Conservation (phyloP, 2,329 filamentous ascomycete genomes). For the Colletotrichum incanum region DNA sequence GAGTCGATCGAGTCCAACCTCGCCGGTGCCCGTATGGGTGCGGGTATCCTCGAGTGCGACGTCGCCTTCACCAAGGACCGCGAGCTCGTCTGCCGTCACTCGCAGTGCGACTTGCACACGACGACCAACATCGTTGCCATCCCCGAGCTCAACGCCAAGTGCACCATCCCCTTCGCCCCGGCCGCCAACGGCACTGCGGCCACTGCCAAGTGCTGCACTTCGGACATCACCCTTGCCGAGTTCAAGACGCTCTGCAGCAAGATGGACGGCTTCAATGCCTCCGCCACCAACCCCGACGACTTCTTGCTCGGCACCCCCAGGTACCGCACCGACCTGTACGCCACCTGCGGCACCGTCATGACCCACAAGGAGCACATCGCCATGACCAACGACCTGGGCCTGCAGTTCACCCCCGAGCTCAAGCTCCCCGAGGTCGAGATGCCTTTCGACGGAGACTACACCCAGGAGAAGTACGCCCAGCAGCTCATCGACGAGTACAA, state of each 20-base stretch:
- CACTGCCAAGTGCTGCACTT: constrained; percentile 78
- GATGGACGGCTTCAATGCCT: constrained; percentile 76
- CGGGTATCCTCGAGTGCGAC: constrained; percentile 78
- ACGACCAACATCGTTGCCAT: constrained; percentile 77
- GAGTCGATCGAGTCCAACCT: constrained; percentile 72
- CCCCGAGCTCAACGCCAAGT: constrained; percentile 76
- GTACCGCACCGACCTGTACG: constrained; percentile 78
- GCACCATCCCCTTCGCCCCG: constrained; percentile 73
- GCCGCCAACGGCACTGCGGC: constrained; percentile 67
- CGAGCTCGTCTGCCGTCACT: constrained; percentile 78
- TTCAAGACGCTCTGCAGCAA: constrained; percentile 79
- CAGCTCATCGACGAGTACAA: constrained; percentile 76
- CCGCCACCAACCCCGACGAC: constrained; percentile 70
- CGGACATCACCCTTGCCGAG: constrained; percentile 78
- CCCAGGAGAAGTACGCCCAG: constrained; percentile 75
- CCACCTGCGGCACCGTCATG: constrained; percentile 74
- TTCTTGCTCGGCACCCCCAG: constrained; percentile 72
- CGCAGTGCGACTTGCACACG: constrained; percentile 77
- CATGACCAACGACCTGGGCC: constrained; percentile 69
- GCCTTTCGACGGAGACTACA: constrained; percentile 77
- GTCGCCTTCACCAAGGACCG: constrained; percentile 77
- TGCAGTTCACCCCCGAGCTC: constrained; percentile 77
- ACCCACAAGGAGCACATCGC: constrained; percentile 75
- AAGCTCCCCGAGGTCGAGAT: constrained; percentile 80
- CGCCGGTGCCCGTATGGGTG: constrained; percentile 77